phyloP scores from a whole-genome alignment of 1,284 basidiomycete species.

The Cryptococcus floricola region DNA sequence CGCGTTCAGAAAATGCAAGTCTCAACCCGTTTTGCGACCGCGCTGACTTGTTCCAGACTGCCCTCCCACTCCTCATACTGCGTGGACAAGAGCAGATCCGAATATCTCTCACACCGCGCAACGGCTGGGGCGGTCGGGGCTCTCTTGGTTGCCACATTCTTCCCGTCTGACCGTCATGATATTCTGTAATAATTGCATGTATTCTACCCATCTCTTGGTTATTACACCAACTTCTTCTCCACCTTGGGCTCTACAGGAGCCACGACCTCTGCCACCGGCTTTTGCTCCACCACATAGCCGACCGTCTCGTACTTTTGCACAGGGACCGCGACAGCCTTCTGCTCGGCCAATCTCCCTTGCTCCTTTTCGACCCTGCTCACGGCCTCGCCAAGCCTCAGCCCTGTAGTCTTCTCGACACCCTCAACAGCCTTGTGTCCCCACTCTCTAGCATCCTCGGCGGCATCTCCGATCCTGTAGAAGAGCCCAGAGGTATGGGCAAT shows the following conservation, averaged over 20 bases:
- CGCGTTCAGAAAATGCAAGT: slow-evolving; percentile 67
- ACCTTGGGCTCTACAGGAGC: slow-evolving; percentile 19
- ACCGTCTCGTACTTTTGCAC: slow-evolving; percentile 28
- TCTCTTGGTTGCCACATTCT: slow-evolving; percentile 78
- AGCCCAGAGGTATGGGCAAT: slow-evolving; percentile 58
- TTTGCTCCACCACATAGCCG: slow-evolving; percentile 45
- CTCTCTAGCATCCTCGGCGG: slow-evolving; percentile 36
- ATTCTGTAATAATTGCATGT: slow-evolving; percentile 1
- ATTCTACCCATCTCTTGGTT: background rate
- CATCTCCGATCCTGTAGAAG: slow-evolving; percentile 52
- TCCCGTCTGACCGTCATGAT: slow-evolving; percentile 43
- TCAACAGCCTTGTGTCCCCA: slow-evolving; percentile 55
- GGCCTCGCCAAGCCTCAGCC: slow-evolving; percentile 64
- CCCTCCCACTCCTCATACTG: slow-evolving; percentile 53
- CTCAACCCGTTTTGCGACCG: background rate
- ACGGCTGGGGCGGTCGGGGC: slow-evolving; percentile 72
- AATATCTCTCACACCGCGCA: slow-evolving; percentile 57
- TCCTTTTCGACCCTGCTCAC: slow-evolving; percentile 52
- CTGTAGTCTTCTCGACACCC: slow-evolving; percentile 64
- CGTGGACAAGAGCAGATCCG: slow-evolving; percentile 48
- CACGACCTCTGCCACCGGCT: slow-evolving; percentile 44
- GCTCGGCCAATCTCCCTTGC: slow-evolving; percentile 6
- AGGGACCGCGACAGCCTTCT: slow-evolving; percentile 9
- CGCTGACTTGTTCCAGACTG: slow-evolving; percentile 38
- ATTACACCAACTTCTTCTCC: slow-evolving; percentile 27